Evolutionary conservation across 441 rosid species (phyloP), one percentile per base, ranked within the genome.

Genomic region (Populus hybrid): DNA sequence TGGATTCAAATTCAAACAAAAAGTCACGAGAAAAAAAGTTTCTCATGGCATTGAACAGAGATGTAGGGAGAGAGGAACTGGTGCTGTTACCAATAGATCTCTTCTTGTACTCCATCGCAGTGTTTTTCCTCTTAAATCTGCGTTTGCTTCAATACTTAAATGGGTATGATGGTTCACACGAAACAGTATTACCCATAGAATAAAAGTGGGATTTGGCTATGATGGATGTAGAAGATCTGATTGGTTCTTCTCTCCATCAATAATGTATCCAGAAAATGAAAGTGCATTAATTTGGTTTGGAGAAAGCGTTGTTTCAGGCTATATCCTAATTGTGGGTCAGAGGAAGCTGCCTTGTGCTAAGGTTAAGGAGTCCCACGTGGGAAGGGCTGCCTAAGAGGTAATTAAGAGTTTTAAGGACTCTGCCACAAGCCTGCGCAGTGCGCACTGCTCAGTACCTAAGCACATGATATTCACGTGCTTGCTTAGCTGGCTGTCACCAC

Each of bases 391-490:
- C 75, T 61, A 68, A 81, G 78, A 76, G 83, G 81, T 74, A 73
- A 80, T 85, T 72, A 66, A 72, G 65, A 11, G 72, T 70, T 18
- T 73, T 71, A 74, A n/a, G 81, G 84, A 78, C 80, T 57, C 64
- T 35, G 71, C 79, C 82, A 77, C 78, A 74, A 30, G 74, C 70
- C 81, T 72, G 70, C 36, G 77, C 81, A 8, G 79, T 72, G 70
- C 24, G 0, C 24, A 23, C 24, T 23, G 24, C 36, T 78, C 81
- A 10, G 5, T 73, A 61, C 88, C 84, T 70, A 88, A 84, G 89
- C 91, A 86, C 88, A 81, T 88, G 90, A 85, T 50, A 42, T 80
- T 67, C 89, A 86, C 87, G 79, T 82, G 86, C 24, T 81, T 74
- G 77, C 82, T 78, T 38, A 64, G 83, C 85, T 84, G 85, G 77